These are phyloP conservation scores for Ilyonectria destructans DNA, from an alignment of 2,329 filamentous ascomycete genomes.

Conservation along the genomic window DNA sequence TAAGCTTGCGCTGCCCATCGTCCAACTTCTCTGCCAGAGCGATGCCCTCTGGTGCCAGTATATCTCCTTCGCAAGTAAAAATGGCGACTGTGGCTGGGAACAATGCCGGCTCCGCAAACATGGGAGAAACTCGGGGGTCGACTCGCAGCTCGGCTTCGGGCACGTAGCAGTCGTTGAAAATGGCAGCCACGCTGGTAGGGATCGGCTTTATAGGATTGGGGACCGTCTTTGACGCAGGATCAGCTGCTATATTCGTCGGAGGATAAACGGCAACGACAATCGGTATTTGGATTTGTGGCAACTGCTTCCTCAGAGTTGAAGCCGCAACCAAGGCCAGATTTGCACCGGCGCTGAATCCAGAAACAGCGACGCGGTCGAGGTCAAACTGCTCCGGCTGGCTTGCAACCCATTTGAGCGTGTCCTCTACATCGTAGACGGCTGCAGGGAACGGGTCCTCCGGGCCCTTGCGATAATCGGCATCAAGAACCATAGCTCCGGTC, in stretches of 20 bases:
- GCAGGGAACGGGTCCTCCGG: constrained; percentile 59
- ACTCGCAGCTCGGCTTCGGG: neutral
- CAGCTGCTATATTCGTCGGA: neutral
- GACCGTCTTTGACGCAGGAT: neutral
- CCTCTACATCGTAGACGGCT: constrained; percentile 52
- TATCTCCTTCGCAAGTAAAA: constrained; percentile 5
- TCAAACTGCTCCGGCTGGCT: constrained; percentile 50
- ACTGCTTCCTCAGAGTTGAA: constrained; percentile 3
- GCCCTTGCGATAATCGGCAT: constrained; percentile 58
- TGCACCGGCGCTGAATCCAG: constrained; percentile 64
- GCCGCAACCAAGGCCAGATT: constrained; percentile 17
- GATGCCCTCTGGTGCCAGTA: constrained; percentile 5
- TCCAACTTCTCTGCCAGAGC: neutral
- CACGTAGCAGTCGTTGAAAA: constrained; percentile 1
- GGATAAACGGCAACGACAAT: constrained; percentile 8
- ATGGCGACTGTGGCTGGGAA: neutral
- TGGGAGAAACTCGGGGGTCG: neutral
- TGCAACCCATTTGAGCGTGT: constrained; percentile 52
- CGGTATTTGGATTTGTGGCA: constrained; percentile 1
- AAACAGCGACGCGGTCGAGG: constrained; percentile 56
- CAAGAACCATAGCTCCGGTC: constrained; percentile 45
- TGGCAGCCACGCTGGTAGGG: neutral
- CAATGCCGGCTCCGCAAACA: neutral
- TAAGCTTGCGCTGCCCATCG: neutral
- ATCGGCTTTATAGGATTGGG: constrained; percentile 1